Percentiles rank a stretch among this genome's conserved stretches.
These are phyloP conservation scores for Leucaena leucocephala DNA, from an alignment of 306 rosid genomes.

Conservation along the genomic window DNA sequence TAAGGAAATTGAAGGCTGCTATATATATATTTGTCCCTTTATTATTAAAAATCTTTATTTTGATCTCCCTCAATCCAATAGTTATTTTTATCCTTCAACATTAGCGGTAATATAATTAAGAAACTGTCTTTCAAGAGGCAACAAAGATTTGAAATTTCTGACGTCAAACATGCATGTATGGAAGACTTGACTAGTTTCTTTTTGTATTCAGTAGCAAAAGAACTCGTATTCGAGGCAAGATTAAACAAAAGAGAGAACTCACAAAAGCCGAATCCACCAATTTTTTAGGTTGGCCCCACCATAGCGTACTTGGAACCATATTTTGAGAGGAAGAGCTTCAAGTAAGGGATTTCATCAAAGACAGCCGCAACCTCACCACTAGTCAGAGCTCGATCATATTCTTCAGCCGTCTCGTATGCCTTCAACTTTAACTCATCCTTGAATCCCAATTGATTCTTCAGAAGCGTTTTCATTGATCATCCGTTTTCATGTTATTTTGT, in stretches of 20 bases:
- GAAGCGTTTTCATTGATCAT: neutral
- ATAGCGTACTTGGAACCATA: constrained; percentile 39
- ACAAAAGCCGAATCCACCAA: constrained; percentile 56
- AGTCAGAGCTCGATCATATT: constrained; percentile 32
- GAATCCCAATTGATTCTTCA: neutral
- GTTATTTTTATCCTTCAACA: too few relatives aligned
- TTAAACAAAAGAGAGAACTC: constrained; percentile 8
- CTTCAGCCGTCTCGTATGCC: constrained; percentile 32
- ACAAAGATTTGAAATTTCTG: too few relatives aligned
- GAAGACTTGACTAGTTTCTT: neutral
- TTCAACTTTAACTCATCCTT: constrained; percentile 28
- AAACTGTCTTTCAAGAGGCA: too few relatives aligned
- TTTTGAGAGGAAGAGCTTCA: constrained; percentile 45
- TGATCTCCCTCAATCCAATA: too few relatives aligned
- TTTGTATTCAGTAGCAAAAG: too few relatives aligned
- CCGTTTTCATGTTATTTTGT: neutral
- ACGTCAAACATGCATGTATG: too few relatives aligned
- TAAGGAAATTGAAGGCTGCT: too few relatives aligned
- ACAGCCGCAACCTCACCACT: constrained; percentile 55
- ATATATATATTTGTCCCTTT: neutral
- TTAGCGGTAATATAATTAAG: too few relatives aligned
- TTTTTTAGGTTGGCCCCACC: constrained; percentile 56
- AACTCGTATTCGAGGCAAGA: neutral
- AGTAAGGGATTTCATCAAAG: constrained; percentile 45
- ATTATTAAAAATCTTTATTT: too few relatives aligned